Evolutionary conservation across 208 protist species (phyloP).

Genomic region (Trypanosomatidae sp.): DNA sequence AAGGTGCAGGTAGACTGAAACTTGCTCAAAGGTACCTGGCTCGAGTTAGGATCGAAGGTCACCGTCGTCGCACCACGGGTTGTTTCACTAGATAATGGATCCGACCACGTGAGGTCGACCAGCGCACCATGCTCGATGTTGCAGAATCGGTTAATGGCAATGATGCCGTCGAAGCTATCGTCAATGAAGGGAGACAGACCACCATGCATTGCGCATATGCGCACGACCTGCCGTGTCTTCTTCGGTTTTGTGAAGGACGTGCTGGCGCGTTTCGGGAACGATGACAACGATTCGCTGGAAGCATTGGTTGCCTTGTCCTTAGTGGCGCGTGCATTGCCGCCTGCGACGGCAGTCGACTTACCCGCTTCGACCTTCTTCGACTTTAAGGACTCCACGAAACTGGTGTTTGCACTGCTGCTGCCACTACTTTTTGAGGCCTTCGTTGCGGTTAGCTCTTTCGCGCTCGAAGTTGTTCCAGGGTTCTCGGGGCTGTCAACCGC

Average conservation of each 20-base stretch:
- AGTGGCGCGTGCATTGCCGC: background rate
- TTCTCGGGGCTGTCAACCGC: background rate
- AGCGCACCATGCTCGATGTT: slow-evolving; percentile 96
- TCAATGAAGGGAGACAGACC: slow-evolving; percentile 97
- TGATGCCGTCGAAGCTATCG: slow-evolving; percentile 95
- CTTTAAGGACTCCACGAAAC: background rate
- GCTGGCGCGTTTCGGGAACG: slow-evolving; percentile 3
- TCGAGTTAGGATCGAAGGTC: slow-evolving; percentile 11
- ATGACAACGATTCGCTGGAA: background rate
- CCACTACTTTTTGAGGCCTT: background rate
- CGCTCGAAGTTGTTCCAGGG: background rate
- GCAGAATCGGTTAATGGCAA: slow-evolving; percentile 92
- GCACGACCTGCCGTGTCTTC: slow-evolving; percentile 33
- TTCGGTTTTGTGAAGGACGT: slow-evolving; percentile 3
- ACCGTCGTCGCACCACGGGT: background rate
- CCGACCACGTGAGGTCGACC: slow-evolving; percentile 99
- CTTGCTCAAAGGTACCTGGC: slow-evolving; percentile 20
- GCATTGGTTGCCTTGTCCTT: background rate
- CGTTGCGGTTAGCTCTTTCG: background rate
- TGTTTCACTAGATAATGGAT: slow-evolving; percentile 80
- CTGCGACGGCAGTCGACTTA: background rate
- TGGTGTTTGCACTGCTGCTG: background rate
- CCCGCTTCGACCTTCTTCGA: background rate
- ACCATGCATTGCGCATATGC: slow-evolving; percentile 98
- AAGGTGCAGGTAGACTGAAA: slow-evolving; percentile 39